Evolutionary conservation across 2,329 filamentous ascomycete species (phyloP), one percentile per base, ranked within the genome.

Genomic region (Colletotrichum cereale): DNA sequence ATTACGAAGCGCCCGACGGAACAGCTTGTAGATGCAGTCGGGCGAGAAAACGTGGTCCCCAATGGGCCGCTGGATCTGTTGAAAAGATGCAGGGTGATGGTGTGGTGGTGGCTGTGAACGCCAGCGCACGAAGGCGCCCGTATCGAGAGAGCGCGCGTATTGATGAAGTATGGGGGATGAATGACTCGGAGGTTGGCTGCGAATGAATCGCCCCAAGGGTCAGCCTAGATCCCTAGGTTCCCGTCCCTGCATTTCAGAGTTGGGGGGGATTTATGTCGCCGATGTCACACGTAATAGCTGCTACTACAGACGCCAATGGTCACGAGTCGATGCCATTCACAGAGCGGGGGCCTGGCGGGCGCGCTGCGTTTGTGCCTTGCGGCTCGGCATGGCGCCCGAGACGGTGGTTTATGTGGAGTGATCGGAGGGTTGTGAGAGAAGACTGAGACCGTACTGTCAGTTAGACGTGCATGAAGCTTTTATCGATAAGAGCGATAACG

Each of bases 171-270:
- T 67, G 57, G 26, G 42, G 40, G 44, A 29, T 53, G 65, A 58
- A 69, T 64, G 69, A 69, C 65, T 72, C 69, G 69, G 53, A 60
- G 58, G 53, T n/a, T 26, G 68, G 50, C 8, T 44, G 44, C 8
- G 31, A 67, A 68, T 68, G 57, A 68, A 68, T 67, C 68, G 55
- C 42, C 42, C 36, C 48, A 57, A 56, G 38, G 53, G 36, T 26
- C 24, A 34, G 44, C 68, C 24, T 26, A 24, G 6, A 8, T 8
- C 10, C 11, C 47, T 10, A 52, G 16, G 60, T 53, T 16, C 14
- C 64, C n/a, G 38, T 48, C 68, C 68, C 69, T 65, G 31, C 52
- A 71, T 55, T 71, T 71, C 58, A 68, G 53, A 71, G 65, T 69
- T 69, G 65, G 58, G 38, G 38, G 52, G 38, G 6, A 58, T 48